Base-by-base conservation (phyloP, 2,329 filamentous ascomycete genomes). In the Neodidymelliopsis sp. region DNA sequence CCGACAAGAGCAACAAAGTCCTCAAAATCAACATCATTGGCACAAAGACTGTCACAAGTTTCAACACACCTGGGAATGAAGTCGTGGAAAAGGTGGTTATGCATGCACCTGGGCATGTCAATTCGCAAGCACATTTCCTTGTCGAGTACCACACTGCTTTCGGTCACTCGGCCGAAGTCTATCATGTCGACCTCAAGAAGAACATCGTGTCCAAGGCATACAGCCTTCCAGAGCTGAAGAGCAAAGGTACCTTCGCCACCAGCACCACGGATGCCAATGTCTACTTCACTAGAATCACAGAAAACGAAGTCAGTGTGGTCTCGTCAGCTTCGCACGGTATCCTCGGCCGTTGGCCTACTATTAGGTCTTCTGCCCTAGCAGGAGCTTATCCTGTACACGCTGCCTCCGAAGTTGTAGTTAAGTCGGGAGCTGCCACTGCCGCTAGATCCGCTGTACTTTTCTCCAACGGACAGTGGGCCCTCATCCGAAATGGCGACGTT, bases 241-340 rank as follows among this genome's bases (percentile, higher is more conserved):
- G 88, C 1, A 79, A 77, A 29, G 91, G 91, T 18, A 84, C 88
- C 1, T 90, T 97, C 67, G 88, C 91, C 0, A 87, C 85, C 0
- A 94, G 88, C 73, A 89, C 86, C 2, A 82, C 84, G 29, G 88
- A 87, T 50, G 85, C 88, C 15, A 92, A 94, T 63, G 87, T 96
- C 6, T 97, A 91, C 76, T 96, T 97, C 70, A 92, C 89, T 2
- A 85, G 92, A 50, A 80, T 94, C 53, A 91, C 90, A 0, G 78
- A 85, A 24, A 84, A 88, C 7, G 90, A 96, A 65, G 79, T 91
- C 2, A 79, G 82, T 22, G 79, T 96, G 19, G 81, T 90, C 5
- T 90, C 90, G 1, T 95, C 91, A 0, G 79, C 79, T 20, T 94
- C 90, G 1, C 84, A 92, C 59, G 85, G 81, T n/a, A 75, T 91